Evolutionary conservation across 2,329 filamentous ascomycete genomes (phyloP).

Genomic region (Hyphodiscus sp.): DNA sequence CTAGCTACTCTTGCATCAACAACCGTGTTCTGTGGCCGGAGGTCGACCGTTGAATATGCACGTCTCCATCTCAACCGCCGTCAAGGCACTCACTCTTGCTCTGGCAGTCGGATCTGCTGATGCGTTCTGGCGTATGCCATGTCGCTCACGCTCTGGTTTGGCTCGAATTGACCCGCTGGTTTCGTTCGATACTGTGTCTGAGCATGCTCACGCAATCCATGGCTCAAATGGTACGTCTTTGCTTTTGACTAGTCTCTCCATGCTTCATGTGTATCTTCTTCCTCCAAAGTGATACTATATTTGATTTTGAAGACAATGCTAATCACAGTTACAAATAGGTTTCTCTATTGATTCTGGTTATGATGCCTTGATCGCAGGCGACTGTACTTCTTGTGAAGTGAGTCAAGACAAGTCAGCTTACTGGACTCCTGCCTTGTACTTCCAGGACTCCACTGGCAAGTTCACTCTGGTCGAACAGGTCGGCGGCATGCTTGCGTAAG

Average conservation of each 20-base stretch:
- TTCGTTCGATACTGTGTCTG: slow-evolving; percentile 48
- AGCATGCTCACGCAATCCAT: slow-evolving; percentile 69
- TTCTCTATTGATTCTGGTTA: slow-evolving; percentile 55
- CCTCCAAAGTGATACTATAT: slow-evolving; percentile 2
- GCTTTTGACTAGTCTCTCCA: background rate
- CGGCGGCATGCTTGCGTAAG: slow-evolving; percentile 80
- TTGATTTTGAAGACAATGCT: background rate
- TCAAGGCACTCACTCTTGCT: background rate
- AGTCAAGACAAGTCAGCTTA: slow-evolving; percentile 59
- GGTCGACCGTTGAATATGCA: background rate
- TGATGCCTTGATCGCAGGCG: slow-evolving; percentile 49
- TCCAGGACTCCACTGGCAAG: slow-evolving; percentile 31
- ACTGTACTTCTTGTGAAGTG: slow-evolving; percentile 61
- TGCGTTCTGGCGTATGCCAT: slow-evolving; percentile 90
- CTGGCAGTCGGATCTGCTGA: slow-evolving; percentile 29
- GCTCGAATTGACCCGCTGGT: slow-evolving; percentile 75
- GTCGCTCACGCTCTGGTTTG: slow-evolving; percentile 61
- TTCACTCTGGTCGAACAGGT: slow-evolving; percentile 62
- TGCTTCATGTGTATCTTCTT: background rate
- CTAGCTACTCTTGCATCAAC: background rate
- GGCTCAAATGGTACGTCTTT: slow-evolving; percentile 63
- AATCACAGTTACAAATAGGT: slow-evolving; percentile 37
- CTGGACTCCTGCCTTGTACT: slow-evolving; percentile 58
- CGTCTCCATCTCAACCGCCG: background rate
- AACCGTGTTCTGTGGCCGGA: background rate